Conservation (phyloP, 2,329 filamentous ascomycete species). For the Ramichloridium luteum region DNA sequence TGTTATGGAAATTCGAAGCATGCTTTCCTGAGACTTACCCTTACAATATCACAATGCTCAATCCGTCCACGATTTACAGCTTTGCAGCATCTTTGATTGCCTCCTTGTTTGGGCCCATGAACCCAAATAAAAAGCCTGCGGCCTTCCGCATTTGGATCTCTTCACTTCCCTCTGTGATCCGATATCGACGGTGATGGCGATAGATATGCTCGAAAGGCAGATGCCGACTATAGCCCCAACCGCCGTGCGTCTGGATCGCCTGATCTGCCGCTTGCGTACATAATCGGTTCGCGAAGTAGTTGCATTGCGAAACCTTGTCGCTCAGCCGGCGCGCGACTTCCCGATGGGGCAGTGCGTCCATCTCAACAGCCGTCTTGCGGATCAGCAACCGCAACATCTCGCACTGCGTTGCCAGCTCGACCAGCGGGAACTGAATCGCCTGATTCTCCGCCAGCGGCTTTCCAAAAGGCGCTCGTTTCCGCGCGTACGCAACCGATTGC, state of each 20-base stretch:
- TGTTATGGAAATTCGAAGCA: too few species aligned
- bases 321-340: constrained; percentile 48
- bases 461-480: constrained; percentile 42
- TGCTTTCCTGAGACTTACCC: too few species aligned
- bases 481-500: constrained; percentile 44
- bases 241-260: constrained; percentile 51
- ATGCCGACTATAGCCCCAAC: constrained; percentile 46
- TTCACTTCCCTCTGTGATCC: constrained; percentile 53
- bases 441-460: constrained; percentile 47
- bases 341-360: constrained; percentile 44
- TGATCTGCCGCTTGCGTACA: constrained; percentile 49
- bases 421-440: constrained; percentile 51
- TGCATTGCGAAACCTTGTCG: constrained; percentile 53
- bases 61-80: too few species aligned
- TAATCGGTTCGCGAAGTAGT: constrained; percentile 51
- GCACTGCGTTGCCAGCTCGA: constrained; percentile 49
- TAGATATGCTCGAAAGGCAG: constrained; percentile 54
- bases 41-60: too few species aligned
- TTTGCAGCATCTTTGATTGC: too few species aligned
- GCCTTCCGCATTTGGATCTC: constrained; percentile 57
- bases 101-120: constrained; percentile 34
- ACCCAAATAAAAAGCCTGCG: constrained; percentile 47
- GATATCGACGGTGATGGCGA: constrained; percentile 49
- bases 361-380: constrained; percentile 48
- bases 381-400: constrained; percentile 52